Evolutionary conservation across 225 moss, liverwort and hornwort genomes (phyloP).

Genomic region (Neckera pumila): DNA sequence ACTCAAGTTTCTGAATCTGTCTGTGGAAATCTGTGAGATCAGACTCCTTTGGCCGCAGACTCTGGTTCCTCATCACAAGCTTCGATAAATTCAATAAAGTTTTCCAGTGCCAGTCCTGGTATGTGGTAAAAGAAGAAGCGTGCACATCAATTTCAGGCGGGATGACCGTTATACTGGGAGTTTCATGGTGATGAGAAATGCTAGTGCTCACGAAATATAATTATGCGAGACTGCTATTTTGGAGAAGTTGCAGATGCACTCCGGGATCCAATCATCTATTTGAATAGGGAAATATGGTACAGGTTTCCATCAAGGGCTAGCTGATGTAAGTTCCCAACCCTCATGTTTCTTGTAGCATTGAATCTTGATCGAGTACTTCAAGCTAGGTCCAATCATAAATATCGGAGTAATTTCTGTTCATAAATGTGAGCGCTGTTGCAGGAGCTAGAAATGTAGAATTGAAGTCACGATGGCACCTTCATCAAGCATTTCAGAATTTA

Average conservation of each 20-base stretch:
- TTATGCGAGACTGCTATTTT: constrained; percentile 2
- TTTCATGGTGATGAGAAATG: constrained; percentile 4
- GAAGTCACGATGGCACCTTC: background rate
- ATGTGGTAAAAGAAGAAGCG: background rate
- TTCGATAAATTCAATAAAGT: constrained; percentile 2
- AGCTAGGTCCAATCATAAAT: no score
- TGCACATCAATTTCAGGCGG: background rate
- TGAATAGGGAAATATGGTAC: no score
- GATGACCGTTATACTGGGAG: background rate
- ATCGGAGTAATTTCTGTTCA: background rate
- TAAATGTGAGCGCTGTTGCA: background rate
- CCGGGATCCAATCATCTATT: background rate
- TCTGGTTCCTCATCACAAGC: constrained; percentile 14
- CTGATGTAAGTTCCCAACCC: no score
- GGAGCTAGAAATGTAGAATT: background rate
- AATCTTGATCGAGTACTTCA: background rate
- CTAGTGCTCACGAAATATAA: constrained; percentile 11
- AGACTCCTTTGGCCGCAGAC: background rate
- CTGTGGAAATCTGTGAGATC: constrained; percentile 11
- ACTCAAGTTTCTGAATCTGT: constrained; percentile 4
- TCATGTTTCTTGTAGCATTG: background rate
- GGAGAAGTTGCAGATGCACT: constrained; percentile 6
- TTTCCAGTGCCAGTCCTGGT: constrained; percentile 10
- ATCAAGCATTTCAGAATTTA: background rate
- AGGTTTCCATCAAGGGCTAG: no score